Evolutionary conservation across 1,139 yeast genomes (phyloP).

Genomic region (Yamadazyma buinensis): DNA sequence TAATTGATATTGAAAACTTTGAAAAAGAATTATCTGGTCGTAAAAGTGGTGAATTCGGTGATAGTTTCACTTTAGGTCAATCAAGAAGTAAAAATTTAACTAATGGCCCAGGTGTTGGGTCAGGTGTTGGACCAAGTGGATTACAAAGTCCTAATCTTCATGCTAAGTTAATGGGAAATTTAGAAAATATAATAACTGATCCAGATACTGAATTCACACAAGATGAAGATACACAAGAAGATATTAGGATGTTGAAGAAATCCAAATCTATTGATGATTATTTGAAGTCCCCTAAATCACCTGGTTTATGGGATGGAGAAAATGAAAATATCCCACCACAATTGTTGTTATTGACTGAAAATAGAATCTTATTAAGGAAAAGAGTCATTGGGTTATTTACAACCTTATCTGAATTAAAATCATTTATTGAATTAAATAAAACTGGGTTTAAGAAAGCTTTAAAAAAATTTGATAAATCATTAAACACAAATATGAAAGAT

Average conservation of each 20-base stretch:
- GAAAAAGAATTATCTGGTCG: constrained; percentile 27
- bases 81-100: too few species aligned
- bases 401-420: constrained; percentile 60
- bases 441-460: constrained; percentile 67
- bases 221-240: constrained; percentile 20
- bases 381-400: constrained; percentile 55
- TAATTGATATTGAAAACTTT: constrained; percentile 47
- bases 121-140: too few species aligned
- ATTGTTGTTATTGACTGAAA: constrained; percentile 36
- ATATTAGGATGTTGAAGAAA: constrained; percentile 15
- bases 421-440: constrained; percentile 62
- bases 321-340: constrained; percentile 35
- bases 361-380: constrained; percentile 52
- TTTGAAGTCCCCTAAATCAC: constrained; percentile 36
- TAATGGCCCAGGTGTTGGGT: too few species aligned
- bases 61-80: constrained; percentile 8
- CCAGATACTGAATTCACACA: constrained; percentile 32
- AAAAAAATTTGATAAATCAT: constrained; percentile 66
- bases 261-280: constrained; percentile 35
- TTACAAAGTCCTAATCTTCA: too few species aligned
- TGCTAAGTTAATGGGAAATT: too few species aligned
- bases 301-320: constrained; percentile 32
- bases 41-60: constrained; percentile 10
- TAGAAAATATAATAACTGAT: constrained; percentile 20
- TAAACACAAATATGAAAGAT: constrained; percentile 40